These are phyloP conservation scores for Colletotrichum kahawae DNA, from an alignment of 2,329 filamentous ascomycete species.

Conservation along the genomic window DNA sequence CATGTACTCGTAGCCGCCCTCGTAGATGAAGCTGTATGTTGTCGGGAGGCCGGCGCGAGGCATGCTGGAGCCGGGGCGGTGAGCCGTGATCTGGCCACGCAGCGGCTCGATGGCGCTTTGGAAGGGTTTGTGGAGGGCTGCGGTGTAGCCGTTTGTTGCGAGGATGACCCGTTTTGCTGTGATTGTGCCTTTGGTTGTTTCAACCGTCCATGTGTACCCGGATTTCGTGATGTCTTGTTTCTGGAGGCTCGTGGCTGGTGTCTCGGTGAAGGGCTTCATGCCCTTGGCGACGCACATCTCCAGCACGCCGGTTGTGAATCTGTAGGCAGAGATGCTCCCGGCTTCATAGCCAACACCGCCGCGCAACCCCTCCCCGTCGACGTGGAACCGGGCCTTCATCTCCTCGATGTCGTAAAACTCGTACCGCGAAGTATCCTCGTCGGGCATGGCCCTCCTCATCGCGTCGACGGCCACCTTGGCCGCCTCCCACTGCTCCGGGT, in stretches of 20 bases:
- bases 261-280: conserved; percentile 13
- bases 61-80: conserved; percentile 36
- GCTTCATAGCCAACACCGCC: conserved; percentile 53
- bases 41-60: conserved; percentile 43
- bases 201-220: conserved; percentile 5
- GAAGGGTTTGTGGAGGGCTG: conserved; percentile 25
- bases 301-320: conserved; percentile 31
- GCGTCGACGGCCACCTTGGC: conserved; percentile 44
- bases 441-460: conserved; percentile 50
- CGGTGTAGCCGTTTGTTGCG: conserved; percentile 35
- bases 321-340: conserved; percentile 45
- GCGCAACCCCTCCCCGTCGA: conserved; percentile 36
- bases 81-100: conserved; percentile 26
- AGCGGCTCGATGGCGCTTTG: conserved; percentile 25
- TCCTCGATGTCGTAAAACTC: conserved; percentile 46
- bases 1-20: conserved; percentile 70
- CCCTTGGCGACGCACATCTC: conserved; percentile 10
- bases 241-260: conserved; percentile 1
- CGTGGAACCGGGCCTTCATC: conserved; percentile 32
- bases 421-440: conserved; percentile 48
- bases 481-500: conserved; percentile 43
- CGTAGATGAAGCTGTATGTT: conserved; percentile 68
- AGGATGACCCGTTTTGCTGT: conserved; percentile 25
- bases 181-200: conserved; percentile 26
- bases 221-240: neutral